Conservation (phyloP, 306 rosid species). For the Coriaria nepalensis region DNA sequence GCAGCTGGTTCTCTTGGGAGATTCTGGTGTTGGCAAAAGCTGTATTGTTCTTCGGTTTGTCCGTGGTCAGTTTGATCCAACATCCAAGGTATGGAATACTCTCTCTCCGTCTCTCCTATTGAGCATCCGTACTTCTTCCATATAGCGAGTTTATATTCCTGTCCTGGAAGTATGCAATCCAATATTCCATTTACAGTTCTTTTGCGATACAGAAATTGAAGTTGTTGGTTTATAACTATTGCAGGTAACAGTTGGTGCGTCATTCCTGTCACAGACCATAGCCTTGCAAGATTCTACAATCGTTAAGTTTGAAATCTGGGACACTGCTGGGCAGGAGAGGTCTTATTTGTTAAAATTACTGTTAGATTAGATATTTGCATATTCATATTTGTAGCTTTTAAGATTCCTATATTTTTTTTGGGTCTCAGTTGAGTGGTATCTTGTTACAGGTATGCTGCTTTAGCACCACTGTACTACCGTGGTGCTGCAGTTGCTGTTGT, state of each 20-base stretch:
- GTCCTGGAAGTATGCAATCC: too few relatives aligned
- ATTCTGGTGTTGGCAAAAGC: slow-evolving; percentile 99
- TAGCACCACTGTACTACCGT: slow-evolving; percentile 92
- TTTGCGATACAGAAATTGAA: background rate
- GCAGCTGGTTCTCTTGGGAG: slow-evolving; percentile 94
- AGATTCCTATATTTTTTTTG: too few relatives aligned
- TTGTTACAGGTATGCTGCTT: slow-evolving; percentile 70
- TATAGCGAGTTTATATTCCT: background rate
- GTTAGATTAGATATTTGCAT: background rate
- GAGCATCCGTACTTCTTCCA: background rate
- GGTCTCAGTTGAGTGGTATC: background rate
- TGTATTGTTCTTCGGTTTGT: slow-evolving; percentile 98
- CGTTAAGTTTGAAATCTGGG: slow-evolving; percentile 99
- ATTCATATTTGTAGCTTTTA: background rate
- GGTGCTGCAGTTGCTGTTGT: slow-evolving; percentile 96
- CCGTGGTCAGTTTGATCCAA: slow-evolving; percentile 97
- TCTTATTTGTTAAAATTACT: slow-evolving; percentile 13
- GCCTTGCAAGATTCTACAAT: slow-evolving; percentile 98
- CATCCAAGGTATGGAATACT: slow-evolving; percentile 63
- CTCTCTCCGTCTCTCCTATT: background rate
- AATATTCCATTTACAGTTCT: too few relatives aligned
- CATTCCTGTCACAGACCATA: slow-evolving; percentile 95
- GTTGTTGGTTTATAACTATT: slow-evolving; percentile 24
- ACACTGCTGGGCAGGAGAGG: slow-evolving; percentile 99
- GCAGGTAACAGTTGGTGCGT: slow-evolving; percentile 98